Conservation (phyloP, 768 basidiomycete species). For the Tricholoma hemisulphureum region DNA sequence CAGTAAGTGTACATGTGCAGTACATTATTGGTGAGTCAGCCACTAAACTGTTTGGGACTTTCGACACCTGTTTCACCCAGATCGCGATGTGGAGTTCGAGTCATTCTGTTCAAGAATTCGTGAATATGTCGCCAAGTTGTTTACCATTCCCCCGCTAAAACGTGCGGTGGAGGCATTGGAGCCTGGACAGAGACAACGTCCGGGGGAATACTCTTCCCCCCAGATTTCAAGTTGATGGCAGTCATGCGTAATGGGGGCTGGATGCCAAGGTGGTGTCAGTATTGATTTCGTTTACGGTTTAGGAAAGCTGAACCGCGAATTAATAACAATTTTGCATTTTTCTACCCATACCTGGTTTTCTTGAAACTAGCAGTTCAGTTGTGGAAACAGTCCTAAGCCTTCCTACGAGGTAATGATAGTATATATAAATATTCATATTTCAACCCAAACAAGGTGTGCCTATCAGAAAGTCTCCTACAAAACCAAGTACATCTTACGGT, state of each 20-base stretch:
- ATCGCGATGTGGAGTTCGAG: neutral
- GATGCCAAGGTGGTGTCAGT: too few species aligned
- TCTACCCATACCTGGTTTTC: too few species aligned
- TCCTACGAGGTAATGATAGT: too few species aligned
- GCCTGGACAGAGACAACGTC: neutral
- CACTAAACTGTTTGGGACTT: neutral
- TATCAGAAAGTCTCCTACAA: neutral
- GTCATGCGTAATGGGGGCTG: too few species aligned
- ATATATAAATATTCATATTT: slow-evolving; percentile 3
- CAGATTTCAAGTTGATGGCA: too few species aligned
- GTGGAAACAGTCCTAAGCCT: too few species aligned
- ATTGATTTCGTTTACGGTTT: too few species aligned
- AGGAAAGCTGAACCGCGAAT: too few species aligned
- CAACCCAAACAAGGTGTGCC: slow-evolving; percentile 1
- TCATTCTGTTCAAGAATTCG: neutral
- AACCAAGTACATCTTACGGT: neutral
- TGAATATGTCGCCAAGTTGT: neutral
- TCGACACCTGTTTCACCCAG: neutral
- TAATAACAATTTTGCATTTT: too few species aligned
- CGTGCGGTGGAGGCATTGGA: neutral
- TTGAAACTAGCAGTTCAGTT: too few species aligned
- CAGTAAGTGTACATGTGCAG: neutral
- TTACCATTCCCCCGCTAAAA: neutral
- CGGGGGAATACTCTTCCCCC: neutral
- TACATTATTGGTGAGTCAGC: neutral